Conservation (phyloP, 495 filamentous ascomycete species). For the Neurospora tetrasperma region DNA sequence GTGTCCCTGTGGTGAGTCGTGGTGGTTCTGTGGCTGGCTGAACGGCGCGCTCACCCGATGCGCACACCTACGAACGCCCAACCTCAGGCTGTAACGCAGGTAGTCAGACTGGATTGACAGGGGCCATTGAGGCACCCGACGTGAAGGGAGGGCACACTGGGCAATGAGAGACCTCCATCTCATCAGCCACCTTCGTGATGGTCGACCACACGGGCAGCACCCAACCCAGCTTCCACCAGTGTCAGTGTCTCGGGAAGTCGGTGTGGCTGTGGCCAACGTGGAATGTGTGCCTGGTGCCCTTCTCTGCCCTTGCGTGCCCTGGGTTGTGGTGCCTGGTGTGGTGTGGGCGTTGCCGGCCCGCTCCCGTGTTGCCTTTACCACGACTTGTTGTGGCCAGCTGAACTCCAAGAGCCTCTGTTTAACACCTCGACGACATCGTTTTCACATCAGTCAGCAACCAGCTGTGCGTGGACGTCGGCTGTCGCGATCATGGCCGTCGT, state of each 20-base stretch:
- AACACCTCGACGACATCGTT: not conserved
- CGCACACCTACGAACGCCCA: not conserved
- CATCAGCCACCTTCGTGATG: not conserved
- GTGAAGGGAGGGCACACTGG: not conserved
- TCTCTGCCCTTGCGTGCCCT: not conserved
- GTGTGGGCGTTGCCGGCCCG: not conserved
- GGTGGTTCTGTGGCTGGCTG: not conserved
- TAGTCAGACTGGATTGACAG: not conserved
- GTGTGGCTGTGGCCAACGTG: not conserved
- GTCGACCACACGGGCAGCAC: not conserved
- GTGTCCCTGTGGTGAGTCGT: not conserved
- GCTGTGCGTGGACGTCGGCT: not conserved
- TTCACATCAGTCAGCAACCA: not conserved
- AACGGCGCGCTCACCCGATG: not conserved
- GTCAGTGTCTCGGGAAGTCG: not conserved
- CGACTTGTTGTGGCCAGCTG: not conserved
- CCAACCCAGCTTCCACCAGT: not conserved
- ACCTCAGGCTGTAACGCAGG: not conserved
- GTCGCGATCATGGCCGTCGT: not conserved
- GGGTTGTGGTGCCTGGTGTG: not conserved
- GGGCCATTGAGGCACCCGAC: not conserved
- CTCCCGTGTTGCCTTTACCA: not conserved
- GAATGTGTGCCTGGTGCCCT: not conserved
- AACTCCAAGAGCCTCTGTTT: not conserved
- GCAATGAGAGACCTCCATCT: not conserved